Conservation (phyloP, 139 green algal genomes). For the Micromonas pusilla region DNA sequence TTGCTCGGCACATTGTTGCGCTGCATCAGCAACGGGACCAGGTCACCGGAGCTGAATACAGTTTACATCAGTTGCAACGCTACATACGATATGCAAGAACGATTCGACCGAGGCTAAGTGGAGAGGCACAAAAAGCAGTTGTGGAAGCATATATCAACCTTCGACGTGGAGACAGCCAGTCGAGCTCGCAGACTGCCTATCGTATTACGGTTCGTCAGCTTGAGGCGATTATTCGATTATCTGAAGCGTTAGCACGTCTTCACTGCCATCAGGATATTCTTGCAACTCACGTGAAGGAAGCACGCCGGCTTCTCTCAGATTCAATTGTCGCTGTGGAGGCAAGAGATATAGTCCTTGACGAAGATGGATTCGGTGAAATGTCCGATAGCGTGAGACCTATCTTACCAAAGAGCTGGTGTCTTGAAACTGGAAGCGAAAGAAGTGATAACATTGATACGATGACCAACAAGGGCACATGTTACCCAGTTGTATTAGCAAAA, state of each 20-base stretch:
- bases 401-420: background rate
- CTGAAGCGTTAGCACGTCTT: constrained; percentile 67
- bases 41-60: constrained; percentile 49
- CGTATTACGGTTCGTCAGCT: constrained; percentile 80
- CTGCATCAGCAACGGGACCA: constrained; percentile 34
- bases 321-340: constrained; percentile 25
- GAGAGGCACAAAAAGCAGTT: constrained; percentile 57
- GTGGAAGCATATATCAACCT: constrained; percentile 80
- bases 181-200: constrained; percentile 74
- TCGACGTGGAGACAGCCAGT: constrained; percentile 69
- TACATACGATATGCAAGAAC: constrained; percentile 90
- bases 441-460: background rate
- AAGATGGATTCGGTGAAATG: background rate
- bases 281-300: constrained; percentile 53
- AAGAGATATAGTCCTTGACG: background rate
- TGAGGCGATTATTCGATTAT: constrained; percentile 87
- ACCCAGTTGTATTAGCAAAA: background rate
- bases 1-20: constrained; percentile 46
- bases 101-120: constrained; percentile 60
- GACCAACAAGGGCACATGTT: background rate
- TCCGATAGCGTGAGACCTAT: background rate
- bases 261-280: constrained; percentile 42
- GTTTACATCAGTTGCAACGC: constrained; percentile 77
- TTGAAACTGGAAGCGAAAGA: background rate
- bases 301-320: constrained; percentile 35